These are phyloP conservation scores for Chaetomium fimeti DNA, from an alignment of 495 filamentous ascomycete genomes.

Conservation along the genomic window DNA sequence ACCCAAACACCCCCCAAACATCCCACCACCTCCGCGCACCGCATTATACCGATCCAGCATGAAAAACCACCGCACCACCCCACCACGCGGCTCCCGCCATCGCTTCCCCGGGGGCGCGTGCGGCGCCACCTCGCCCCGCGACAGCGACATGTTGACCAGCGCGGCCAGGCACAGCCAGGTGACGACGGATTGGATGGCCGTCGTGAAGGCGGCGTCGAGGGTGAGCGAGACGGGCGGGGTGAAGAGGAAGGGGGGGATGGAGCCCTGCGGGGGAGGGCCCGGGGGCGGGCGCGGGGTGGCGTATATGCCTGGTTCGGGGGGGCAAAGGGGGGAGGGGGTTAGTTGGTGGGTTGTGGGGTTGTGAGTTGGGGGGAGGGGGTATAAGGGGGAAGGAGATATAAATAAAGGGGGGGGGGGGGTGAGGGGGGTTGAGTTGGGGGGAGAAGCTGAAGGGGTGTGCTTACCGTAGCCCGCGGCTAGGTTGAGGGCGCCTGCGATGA, in stretches of 20 bases:
- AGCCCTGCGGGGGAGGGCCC: slow-evolving; percentile 36
- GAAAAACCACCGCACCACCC: slow-evolving; percentile 40
- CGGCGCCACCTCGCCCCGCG: slow-evolving; percentile 38
- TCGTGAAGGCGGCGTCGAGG: slow-evolving; percentile 43
- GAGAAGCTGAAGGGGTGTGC: slow-evolving; percentile 4
- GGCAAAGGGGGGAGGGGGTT: background rate
- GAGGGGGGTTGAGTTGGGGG: background rate
- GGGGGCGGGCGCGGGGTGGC: slow-evolving; percentile 25
- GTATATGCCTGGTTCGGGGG: slow-evolving; percentile 22
- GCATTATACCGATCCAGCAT: slow-evolving; percentile 36
- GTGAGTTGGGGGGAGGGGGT: background rate
- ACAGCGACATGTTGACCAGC: slow-evolving; percentile 43
- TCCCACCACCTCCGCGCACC: too few species aligned
- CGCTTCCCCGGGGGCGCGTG: background rate
- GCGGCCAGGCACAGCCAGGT: slow-evolving; percentile 37
- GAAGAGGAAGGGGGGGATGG: slow-evolving; percentile 44
- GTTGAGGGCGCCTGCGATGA: slow-evolving; percentile 45
- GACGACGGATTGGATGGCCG: slow-evolving; percentile 35
- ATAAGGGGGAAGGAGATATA: background rate
- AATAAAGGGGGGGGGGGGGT: too few species aligned
- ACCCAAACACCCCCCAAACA: too few species aligned
- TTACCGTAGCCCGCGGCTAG: slow-evolving; percentile 48
- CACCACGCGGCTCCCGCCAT: slow-evolving; percentile 33
- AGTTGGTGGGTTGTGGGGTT: too few species aligned
- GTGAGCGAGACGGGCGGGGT: slow-evolving; percentile 41